These are phyloP conservation scores for Arthromyces matolae DNA, from an alignment of 768 basidiomycete species.

Conservation along the genomic window DNA sequence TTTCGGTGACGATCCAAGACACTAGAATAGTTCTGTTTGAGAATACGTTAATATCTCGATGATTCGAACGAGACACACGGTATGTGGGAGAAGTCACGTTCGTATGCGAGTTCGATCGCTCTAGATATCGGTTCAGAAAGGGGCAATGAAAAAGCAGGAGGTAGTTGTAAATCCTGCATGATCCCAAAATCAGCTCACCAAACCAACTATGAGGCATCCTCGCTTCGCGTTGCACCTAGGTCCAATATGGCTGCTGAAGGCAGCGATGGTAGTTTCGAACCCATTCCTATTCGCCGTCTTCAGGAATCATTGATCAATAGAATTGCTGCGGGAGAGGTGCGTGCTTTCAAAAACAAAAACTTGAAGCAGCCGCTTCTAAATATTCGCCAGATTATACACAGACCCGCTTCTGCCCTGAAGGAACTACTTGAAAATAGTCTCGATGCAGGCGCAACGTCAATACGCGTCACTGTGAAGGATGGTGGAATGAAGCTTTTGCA, in stretches of 20 bases:
- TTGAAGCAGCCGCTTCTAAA: not conserved
- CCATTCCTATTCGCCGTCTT: conserved; percentile 69
- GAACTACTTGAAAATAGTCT: conserved; percentile 93
- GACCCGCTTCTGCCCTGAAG: conserved; percentile 93
- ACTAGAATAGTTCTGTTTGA: conserved; percentile 33
- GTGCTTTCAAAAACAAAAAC: conserved; percentile 8
- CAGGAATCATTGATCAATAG: conserved; percentile 84
- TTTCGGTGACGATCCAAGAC: conserved; percentile 69
- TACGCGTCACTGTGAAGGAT: conserved; percentile 88
- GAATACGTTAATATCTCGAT: not conserved
- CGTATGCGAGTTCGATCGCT: conserved; percentile 86
- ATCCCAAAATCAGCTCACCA: not conserved
- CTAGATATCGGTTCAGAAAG: conserved; percentile 64
- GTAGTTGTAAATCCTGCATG: conserved; percentile 70
- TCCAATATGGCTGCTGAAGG: conserved; percentile 7
- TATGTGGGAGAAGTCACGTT: conserved; percentile 91
- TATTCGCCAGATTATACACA: conserved; percentile 28
- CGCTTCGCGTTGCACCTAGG: not conserved
- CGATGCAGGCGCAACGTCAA: conserved; percentile 88
- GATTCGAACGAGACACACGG: conserved; percentile 48
- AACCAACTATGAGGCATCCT: not conserved
- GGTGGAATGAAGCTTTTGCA: conserved; percentile 93
- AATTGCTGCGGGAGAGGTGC: conserved; percentile 79
- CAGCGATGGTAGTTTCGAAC: conserved; percentile 29
- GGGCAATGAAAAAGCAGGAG: conserved; percentile 84